Conservation (phyloP, 2,329 filamentous ascomycete genomes). For the Fusarium armeniacum region DNA sequence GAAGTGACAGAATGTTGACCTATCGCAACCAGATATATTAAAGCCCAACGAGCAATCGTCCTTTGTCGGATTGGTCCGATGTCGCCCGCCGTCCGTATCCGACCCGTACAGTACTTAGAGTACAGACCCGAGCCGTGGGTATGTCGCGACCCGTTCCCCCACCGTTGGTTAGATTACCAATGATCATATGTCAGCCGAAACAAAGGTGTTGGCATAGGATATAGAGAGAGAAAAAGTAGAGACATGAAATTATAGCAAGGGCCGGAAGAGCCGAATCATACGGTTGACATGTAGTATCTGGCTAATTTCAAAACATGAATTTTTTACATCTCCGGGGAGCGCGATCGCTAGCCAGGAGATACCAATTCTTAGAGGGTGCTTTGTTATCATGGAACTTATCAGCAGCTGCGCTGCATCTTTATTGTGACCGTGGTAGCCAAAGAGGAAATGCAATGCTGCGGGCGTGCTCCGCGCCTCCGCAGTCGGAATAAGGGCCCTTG, state of each 20-base stretch:
- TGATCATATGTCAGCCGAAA: conserved; percentile 48
- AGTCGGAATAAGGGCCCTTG: conserved; percentile 45
- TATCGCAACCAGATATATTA: conserved; percentile 34
- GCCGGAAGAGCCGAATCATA: conserved; percentile 37
- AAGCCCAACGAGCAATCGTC: conserved; percentile 36
- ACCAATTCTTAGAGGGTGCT: conserved; percentile 18
- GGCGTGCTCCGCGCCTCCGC: conserved; percentile 49
- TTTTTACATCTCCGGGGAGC: conserved; percentile 46
- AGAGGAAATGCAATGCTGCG: conserved; percentile 36
- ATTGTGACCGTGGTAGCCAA: conserved; percentile 19
- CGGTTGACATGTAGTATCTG: conserved; percentile 43
- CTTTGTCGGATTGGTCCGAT: conserved; percentile 48
- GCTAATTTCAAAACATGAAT: conserved; percentile 25
- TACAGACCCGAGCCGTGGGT: conserved; percentile 16
- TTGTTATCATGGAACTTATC: conserved; percentile 35
- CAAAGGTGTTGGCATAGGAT: conserved; percentile 39
- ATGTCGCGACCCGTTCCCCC: conserved; percentile 21
- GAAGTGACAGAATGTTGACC: conserved; percentile 27
- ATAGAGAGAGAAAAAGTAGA: conserved; percentile 5
- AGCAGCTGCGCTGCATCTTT: conserved; percentile 8
- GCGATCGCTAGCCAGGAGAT: conserved; percentile 3
- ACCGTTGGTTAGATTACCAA: conserved; percentile 37
- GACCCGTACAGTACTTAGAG: conserved; percentile 18
- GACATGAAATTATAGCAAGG: conserved; percentile 9
- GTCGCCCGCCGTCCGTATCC: conserved; percentile 32